These are phyloP conservation scores for Xylariaceae sp. DNA, from an alignment of 2,329 filamentous ascomycete species.

Conservation along the genomic window DNA sequence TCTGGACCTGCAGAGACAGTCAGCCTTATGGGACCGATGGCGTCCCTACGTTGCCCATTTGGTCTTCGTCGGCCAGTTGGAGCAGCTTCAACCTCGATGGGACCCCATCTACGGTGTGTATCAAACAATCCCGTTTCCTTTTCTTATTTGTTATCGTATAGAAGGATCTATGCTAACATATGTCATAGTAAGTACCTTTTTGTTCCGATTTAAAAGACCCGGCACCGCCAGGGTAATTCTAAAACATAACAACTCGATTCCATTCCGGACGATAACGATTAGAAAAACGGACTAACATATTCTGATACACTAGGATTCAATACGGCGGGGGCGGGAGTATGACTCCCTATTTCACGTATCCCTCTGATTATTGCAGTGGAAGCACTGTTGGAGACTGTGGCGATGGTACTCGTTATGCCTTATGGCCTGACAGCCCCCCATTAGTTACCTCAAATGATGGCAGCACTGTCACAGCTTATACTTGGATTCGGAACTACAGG, in stretches of 20 bases:
- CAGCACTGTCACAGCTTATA: constrained; percentile 18
- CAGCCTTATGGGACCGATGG: constrained; percentile 19
- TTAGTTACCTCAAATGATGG: constrained; percentile 15
- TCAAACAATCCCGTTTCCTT: no score
- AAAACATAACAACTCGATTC: no score
- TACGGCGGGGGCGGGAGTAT: constrained; percentile 12
- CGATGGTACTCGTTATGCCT: constrained; percentile 19
- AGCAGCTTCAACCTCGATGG: constrained; percentile 14
- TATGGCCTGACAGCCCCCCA: constrained; percentile 25
- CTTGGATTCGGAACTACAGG: constrained; percentile 23
- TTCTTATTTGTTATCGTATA: no score
- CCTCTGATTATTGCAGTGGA: constrained; percentile 3
- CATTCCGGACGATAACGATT: no score
- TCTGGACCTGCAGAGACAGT: constrained; percentile 21
- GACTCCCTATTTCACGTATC: constrained; percentile 15
- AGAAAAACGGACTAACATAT: no score
- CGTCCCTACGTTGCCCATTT: constrained; percentile 15
- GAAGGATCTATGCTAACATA: no score
- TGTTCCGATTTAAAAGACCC: no score
- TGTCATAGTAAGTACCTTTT: no score
- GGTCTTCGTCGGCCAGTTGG: constrained; percentile 24
- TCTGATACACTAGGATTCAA: no score
- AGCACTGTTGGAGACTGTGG: constrained; percentile 12
- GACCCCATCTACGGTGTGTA: constrained; percentile 4
- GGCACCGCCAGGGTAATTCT: no score